Base-by-base conservation (phyloP, 441 rosid species). In the Populus tomentosa region DNA sequence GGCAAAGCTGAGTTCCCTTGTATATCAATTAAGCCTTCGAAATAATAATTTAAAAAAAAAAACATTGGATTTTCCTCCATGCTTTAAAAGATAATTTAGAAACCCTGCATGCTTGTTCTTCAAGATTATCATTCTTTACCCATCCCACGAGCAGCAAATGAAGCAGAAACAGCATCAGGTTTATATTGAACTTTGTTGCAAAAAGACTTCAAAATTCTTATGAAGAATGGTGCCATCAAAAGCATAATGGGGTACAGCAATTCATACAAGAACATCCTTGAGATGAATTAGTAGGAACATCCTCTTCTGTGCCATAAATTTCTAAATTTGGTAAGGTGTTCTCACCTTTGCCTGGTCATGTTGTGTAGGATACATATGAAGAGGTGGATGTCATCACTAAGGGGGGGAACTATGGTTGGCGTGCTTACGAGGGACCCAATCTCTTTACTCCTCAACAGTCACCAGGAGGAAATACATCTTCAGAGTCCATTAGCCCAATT, bases 401-500 rank as follows among this genome's bases (percentile, higher is more conserved):
- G 81, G 97, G 90, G 3, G 99, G 99, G 84, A 95, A 94, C 82
- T 95, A 91, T n/a, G 98, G 99, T 38, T 94, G 98, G 98, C 93
- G 91, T 30, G 69, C 72, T 26, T 88, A 84, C 0, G 98, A 95
- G 80, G 99, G 98, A 53, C 88, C 88, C 2, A 67, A 88, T 36
- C 82, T 0, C 68, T 95, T 77, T 59, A 79, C 77, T 35, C 90
- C 92, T 0, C 72, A 59, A 13, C 76, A 88, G 74, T 71, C 93
- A 7, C 88, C 92, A 7, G 91, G 92, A 50, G 96, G 93, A 82
- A 91, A 86, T 80, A 85, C 97, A 72, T 83, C 95, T 74, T 67
- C 66, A 64, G 86, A 85, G 23, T 86, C 95, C 35, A 59, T 89
- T 30, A 86, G 63, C 83, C 69, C 83, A 28, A 95, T 91, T 77